These are phyloP conservation scores for Mycena polygramma DNA, from an alignment of 768 basidiomycete species.

Conservation along the genomic window DNA sequence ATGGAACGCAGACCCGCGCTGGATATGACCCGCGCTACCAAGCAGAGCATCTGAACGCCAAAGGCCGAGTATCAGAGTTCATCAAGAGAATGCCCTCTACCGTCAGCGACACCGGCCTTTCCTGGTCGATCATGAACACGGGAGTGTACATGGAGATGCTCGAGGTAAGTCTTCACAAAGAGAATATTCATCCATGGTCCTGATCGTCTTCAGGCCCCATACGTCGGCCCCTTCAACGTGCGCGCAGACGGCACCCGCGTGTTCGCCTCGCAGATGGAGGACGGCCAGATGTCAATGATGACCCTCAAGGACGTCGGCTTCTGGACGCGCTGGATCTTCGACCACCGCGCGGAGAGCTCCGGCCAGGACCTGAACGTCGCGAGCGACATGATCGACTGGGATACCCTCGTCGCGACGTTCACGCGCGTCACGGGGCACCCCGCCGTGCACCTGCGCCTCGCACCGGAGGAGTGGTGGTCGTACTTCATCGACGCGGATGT, in stretches of 20 bases:
- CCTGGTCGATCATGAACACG: slow-evolving; percentile 53
- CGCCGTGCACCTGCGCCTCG: slow-evolving; percentile 22
- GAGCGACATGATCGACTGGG: too few species aligned
- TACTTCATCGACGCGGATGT: slow-evolving; percentile 13
- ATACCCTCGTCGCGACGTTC: too few species aligned
- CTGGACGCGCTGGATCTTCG: too few species aligned
- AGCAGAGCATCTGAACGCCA: slow-evolving; percentile 44
- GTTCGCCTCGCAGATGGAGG: too few species aligned
- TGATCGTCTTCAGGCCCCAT: too few species aligned
- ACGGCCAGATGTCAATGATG: too few species aligned
- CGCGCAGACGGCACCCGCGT: too few species aligned
- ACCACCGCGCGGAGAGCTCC: too few species aligned
- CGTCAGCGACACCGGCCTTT: slow-evolving; percentile 45
- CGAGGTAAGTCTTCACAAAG: slow-evolving; percentile 42
- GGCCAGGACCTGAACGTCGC: too few species aligned
- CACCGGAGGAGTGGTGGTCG: slow-evolving; percentile 32
- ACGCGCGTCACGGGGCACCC: slow-evolving; percentile 11
- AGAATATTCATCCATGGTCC: too few species aligned
- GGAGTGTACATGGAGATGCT: slow-evolving; percentile 60
- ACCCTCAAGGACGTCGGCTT: too few species aligned
- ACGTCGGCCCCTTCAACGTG: too few species aligned
- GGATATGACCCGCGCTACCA: slow-evolving; percentile 48
- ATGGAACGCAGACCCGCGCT: slow-evolving; percentile 27
- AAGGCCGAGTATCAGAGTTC: slow-evolving; percentile 56
- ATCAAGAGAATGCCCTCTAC: slow-evolving; percentile 52